Conservation (phyloP, 2,329 filamentous ascomycete genomes). For the Pseudogymnoascus pannorum region DNA sequence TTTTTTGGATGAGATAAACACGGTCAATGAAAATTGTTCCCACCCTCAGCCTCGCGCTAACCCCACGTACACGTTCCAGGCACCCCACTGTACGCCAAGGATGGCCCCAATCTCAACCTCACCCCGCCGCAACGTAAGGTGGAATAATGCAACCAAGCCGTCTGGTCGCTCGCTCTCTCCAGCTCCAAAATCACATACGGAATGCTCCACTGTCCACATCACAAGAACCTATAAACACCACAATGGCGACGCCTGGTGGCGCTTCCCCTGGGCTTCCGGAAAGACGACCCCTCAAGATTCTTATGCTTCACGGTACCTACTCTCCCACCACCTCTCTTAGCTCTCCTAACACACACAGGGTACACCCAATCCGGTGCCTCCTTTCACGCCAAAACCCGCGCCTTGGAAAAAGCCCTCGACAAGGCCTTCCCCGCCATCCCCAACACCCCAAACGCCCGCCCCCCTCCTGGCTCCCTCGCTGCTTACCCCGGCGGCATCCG, state of each 20-base stretch:
- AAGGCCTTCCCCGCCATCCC: slow-evolving; percentile 63
- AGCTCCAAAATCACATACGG: slow-evolving; percentile 4
- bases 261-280: neutral
- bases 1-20: neutral
- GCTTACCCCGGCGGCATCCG: slow-evolving; percentile 38
- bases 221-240: neutral
- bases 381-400: slow-evolving; percentile 84
- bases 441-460: slow-evolving; percentile 43
- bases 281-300: slow-evolving; percentile 46
- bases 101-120: neutral
- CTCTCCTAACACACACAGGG: slow-evolving; percentile 39
- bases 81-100: neutral
- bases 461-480: slow-evolving; percentile 41
- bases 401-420: slow-evolving; percentile 69
- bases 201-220: neutral
- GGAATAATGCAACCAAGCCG: neutral
- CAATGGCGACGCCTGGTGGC: neutral
- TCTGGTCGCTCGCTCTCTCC: neutral
- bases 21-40: neutral
- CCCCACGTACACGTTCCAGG: neutral
- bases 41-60: neutral
- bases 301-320: slow-evolving; percentile 67
- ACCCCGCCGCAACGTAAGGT: neutral
- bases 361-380: slow-evolving; percentile 84
- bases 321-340: slow-evolving; percentile 9